A percentile compares a stretch with the other conserved stretches of the same genome.
Conservation (phyloP, 192 early-diverging fungal genomes). For the Podila epigama region DNA sequence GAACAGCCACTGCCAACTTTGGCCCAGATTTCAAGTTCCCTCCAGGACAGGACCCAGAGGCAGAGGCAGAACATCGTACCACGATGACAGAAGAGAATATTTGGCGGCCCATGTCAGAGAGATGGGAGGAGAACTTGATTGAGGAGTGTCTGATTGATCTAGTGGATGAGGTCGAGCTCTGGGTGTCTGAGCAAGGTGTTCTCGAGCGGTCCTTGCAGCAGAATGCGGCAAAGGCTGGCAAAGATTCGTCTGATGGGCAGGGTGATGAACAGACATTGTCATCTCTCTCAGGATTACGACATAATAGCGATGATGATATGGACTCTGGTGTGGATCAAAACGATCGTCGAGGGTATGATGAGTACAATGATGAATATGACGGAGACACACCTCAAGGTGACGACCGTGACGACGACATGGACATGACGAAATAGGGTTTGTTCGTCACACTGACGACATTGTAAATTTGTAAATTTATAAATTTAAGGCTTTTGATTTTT, state of each 20-base stretch:
- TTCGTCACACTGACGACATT: no score
- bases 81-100: conserved; percentile 2
- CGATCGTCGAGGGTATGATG: not conserved
- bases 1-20: conserved; percentile 66
- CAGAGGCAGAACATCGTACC: conserved; percentile 23
- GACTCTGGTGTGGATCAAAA: conserved; percentile 15
- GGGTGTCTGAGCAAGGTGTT: conserved; percentile 45
- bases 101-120: conserved; percentile 65
- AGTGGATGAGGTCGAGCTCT: conserved; percentile 65
- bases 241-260: no score
- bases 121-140: conserved; percentile 62
- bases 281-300: not conserved
- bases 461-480: no score
- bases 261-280: conserved; percentile 32
- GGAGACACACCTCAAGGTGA: not conserved
- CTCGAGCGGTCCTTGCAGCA: conserved; percentile 5
- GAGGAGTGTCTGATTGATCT: conserved; percentile 69
- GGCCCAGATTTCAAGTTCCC: conserved; percentile 69
- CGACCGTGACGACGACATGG: not conserved
- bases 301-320: conserved; percentile 31
- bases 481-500: no score
- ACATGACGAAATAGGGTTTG: no score
- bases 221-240: not conserved
- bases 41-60: conserved; percentile 52
- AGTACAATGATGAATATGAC: conserved; percentile 4